Base-by-base conservation (phyloP, 1,284 basidiomycete species). In the Athelia psychrophila region DNA sequence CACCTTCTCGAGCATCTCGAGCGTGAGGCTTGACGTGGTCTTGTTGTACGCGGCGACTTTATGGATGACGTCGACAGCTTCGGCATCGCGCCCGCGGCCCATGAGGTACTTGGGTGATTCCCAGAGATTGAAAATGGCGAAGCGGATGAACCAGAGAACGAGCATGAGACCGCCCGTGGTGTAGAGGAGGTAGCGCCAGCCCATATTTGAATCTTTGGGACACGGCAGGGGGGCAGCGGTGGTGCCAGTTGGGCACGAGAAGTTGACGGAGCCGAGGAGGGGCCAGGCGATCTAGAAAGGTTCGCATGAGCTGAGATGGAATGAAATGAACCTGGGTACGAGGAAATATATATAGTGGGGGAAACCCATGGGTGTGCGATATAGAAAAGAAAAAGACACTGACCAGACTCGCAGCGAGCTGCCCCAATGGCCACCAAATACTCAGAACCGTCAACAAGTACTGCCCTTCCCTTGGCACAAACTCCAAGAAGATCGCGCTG, bases 31-130 rank as follows among this genome's bases (percentile, higher is more conserved):
- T 49, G 68, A 73, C 45, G 63, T 69, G 47, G 58, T 76, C 2
- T 79, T 76, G 63, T 95, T 93, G 68, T 83, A 88, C 27, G 68
- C 67, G 2, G 91, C 91, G 18, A 93, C 78, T 25, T 74, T 74
- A 54, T 84, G 78, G 20, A 94, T 70, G 48, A 91, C 77, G 16
- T 78, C 78, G 22, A 93, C 81, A 0, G 91, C 91, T 47, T 86
- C 80, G 15, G 75, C 77, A 58, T 93, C 89, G 35, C 74, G 72
- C 1, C 89, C 89, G 52, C 83, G 80, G 5, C 83, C 82, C 64
- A 93, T 80, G 25, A 93, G 77, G 66, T 77, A 91, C 64, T 88
- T 88, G 3, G 88, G 88, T 51, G 83, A 84, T 65, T 93, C 89
- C 52, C 84, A 73, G 48, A 93, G 77, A n/a, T 76, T 72, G 73